Evolutionary conservation across 768 basidiomycete species (phyloP).

Genomic region (Royoungia palumana): DNA sequence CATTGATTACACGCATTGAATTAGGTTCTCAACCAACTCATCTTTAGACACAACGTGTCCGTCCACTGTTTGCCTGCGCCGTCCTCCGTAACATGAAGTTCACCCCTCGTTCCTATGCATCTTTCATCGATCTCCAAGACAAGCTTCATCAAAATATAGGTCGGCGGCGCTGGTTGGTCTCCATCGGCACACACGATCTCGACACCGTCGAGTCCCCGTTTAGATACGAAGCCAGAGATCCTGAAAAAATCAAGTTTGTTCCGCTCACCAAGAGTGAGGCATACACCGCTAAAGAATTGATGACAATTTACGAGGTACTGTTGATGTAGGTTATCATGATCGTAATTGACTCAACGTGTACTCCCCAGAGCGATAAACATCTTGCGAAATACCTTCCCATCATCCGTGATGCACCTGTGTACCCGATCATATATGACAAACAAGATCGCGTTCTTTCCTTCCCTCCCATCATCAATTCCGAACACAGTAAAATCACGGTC

Average conservation of each 20-base stretch:
- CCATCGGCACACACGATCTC: conserved; percentile 97
- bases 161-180: conserved; percentile 82
- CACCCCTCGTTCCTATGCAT: conserved; percentile 84
- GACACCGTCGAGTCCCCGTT: conserved; percentile 87
- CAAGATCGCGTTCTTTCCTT: conserved; percentile 87
- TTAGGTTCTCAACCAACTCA: not conserved
- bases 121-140: conserved; percentile 99
- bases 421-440: conserved; percentile 95
- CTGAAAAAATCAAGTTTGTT: conserved; percentile 87
- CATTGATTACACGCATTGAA: not conserved
- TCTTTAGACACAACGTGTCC: conserved; percentile 68
- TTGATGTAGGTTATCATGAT: not conserved
- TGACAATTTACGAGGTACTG: conserved; percentile 87
- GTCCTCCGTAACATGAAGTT: conserved; percentile 89
- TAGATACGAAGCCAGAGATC: conserved; percentile 77
- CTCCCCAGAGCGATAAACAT: conserved; percentile 81
- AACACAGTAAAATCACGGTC: conserved; percentile 94
- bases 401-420: conserved; percentile 92
- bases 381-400: conserved; percentile 86
- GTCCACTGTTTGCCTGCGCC: conserved; percentile 90
- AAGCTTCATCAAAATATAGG: conserved; percentile 97
- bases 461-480: conserved; percentile 98
- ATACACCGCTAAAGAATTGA: conserved; percentile 86
- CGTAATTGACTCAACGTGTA: not conserved
- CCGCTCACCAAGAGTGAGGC: conserved; percentile 78